Evolutionary conservation across 495 filamentous ascomycete species (phyloP).

Genomic region (Penicillium paxilli): DNA sequence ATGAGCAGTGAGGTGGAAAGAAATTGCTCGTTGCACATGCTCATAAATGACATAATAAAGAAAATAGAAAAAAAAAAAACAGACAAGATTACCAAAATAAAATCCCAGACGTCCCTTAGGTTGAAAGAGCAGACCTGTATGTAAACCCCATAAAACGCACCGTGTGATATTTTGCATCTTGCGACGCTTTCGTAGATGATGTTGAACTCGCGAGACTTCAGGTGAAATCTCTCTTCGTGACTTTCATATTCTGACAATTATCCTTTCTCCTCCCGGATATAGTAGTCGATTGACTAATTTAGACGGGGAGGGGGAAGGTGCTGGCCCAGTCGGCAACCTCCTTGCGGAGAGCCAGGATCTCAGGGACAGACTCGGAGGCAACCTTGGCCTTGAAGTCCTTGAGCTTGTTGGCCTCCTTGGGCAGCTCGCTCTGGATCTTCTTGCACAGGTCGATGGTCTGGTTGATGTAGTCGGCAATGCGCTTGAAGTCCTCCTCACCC

Average conservation of each 20-base stretch:
- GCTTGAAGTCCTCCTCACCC: conserved; percentile 89
- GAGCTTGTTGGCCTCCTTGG: conserved; percentile 97
- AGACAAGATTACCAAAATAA: conserved; percentile 33
- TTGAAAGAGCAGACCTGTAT: conserved; percentile 52
- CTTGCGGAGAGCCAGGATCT: conserved; percentile 80
- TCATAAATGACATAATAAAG: conserved; percentile 13
- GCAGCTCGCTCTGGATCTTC: conserved; percentile 77
- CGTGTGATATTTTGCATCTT: conserved; percentile 26
- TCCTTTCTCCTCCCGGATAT: conserved; percentile 1
- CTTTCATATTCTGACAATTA: conserved; percentile 18
- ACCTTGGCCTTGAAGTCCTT: conserved; percentile 99
- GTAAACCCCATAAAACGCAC: conserved; percentile 45
- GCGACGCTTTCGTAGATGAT: conserved; percentile 29
- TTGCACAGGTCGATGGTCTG: conserved; percentile 78
- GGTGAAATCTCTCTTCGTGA: conserved; percentile 22
- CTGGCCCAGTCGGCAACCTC: conserved; percentile 88
- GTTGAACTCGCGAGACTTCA: conserved; percentile 30
- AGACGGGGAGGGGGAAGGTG: conserved; percentile 89
- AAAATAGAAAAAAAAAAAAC: conserved; percentile 11
- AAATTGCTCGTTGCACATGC: conserved; percentile 37
- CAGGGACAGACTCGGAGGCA: conserved; percentile 68
- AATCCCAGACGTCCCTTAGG: conserved; percentile 46
- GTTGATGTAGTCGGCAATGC: conserved; percentile 87
- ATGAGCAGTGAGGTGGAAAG: conserved; percentile 34
- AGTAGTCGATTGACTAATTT: conserved; percentile 20